A percentile compares a stretch with the other conserved stretches of the same genome.
Conservation (phyloP, 1,284 basidiomycete species). For the Porphyrellus sp. region DNA sequence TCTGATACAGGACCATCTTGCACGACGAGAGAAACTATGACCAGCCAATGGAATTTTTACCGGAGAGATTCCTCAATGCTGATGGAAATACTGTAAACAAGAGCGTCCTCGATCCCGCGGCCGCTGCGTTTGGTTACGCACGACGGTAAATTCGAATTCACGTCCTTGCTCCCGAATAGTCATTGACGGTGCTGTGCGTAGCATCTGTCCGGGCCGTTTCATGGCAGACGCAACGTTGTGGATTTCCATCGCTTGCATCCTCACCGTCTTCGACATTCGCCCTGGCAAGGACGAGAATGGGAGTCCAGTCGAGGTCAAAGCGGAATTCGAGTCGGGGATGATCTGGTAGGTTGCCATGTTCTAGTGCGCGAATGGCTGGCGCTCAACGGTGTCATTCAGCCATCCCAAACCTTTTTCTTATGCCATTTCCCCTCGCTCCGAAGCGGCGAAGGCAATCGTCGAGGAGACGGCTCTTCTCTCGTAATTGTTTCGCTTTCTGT, state of each 20-base stretch:
- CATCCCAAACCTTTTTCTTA: slow-evolving; percentile 16
- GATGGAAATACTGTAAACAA: slow-evolving; percentile 33
- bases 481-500: slow-evolving; percentile 2
- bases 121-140: slow-evolving; percentile 49
- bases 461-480: slow-evolving; percentile 29
- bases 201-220: slow-evolving; percentile 50
- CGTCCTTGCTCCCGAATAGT: neutral
- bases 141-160: slow-evolving; percentile 33
- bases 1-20: slow-evolving; percentile 42
- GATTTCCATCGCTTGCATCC: slow-evolving; percentile 51
- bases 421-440: slow-evolving; percentile 34
- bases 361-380: neutral
- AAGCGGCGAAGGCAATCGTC: slow-evolving; percentile 28
- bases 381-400: slow-evolving; percentile 14
- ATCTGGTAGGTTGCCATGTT: slow-evolving; percentile 37
- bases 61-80: slow-evolving; percentile 42
- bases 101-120: slow-evolving; percentile 39
- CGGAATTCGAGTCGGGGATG: slow-evolving; percentile 44
- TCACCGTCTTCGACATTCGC: slow-evolving; percentile 43
- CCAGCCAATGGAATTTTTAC: slow-evolving; percentile 43
- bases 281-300: slow-evolving; percentile 39
- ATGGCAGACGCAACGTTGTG: slow-evolving; percentile 48
- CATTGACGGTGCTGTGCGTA: slow-evolving; percentile 13
- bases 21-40: slow-evolving; percentile 43
- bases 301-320: slow-evolving; percentile 29